A percentile compares a stretch with the other conserved stretches of the same genome.
Evolutionary conservation across 164 flowering plant species (phyloP).

Genomic region (Sextonia rubra): DNA sequence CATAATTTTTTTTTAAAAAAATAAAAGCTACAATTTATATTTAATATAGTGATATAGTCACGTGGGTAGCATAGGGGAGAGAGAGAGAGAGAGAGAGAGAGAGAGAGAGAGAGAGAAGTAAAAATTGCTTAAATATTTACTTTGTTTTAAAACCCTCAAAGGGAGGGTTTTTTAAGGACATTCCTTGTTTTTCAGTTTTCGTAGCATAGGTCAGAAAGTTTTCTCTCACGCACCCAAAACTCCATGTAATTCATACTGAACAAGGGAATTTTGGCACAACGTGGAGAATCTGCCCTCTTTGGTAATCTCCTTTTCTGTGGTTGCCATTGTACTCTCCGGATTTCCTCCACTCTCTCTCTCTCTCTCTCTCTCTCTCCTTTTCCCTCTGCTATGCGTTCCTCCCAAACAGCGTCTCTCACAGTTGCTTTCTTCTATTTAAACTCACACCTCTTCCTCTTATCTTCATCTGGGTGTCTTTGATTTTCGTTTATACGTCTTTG

Average conservation of each 20-base stretch:
- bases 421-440: neutral
- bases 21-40: too few relatives aligned
- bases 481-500: neutral
- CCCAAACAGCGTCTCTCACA: neutral
- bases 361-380: neutral
- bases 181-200: too few relatives aligned
- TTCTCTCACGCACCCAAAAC: too few relatives aligned
- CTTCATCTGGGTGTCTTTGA: neutral
- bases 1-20: too few relatives aligned
- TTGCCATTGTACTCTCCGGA: neutral
- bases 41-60: too few relatives aligned
- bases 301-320: constrained; percentile 8
- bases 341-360: neutral
- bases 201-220: too few relatives aligned
- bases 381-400: neutral
- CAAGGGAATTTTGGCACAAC: neutral
- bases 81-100: too few relatives aligned
- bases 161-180: too few relatives aligned
- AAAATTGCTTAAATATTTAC: too few relatives aligned
- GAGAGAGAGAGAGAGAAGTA: too few relatives aligned
- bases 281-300: neutral
- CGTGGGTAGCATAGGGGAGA: too few relatives aligned
- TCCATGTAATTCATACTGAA: neutral
- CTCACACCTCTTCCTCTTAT: neutral
- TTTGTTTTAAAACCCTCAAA: too few relatives aligned